Conservation (phyloP, 345 rosid species). For the Salix arbutifolia region DNA sequence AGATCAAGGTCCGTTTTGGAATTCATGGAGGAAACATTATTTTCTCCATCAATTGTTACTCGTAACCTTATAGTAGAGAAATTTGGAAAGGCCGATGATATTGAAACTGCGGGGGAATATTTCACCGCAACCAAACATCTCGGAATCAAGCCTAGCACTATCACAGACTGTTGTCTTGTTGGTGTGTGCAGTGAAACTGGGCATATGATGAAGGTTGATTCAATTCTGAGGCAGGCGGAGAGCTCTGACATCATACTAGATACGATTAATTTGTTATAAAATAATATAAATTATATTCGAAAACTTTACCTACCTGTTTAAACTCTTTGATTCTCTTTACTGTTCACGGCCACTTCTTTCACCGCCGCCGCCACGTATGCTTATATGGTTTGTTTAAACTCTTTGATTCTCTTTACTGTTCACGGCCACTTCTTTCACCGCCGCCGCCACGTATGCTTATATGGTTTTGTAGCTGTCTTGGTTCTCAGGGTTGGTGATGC, state of each 20-base stretch:
- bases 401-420: no score
- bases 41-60: constrained; percentile 46
- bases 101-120: constrained; percentile 60
- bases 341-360: no score
- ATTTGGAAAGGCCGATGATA: constrained; percentile 58
- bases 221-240: constrained; percentile 65
- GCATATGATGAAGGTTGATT: constrained; percentile 52
- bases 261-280: no score
- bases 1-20: constrained; percentile 58
- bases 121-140: constrained; percentile 68
- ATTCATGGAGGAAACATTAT: constrained; percentile 68
- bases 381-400: no score
- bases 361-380: no score
- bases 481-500: no score
- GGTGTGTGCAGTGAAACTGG: constrained; percentile 63
- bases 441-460: no score
- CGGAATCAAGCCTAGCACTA: constrained; percentile 74
- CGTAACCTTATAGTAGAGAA: constrained; percentile 63
- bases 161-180: constrained; percentile 74
- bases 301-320: no score
- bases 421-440: background rate
- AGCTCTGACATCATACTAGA: constrained; percentile 65
- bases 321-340: no score
- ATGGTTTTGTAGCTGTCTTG: no score
- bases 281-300: no score